Base-by-base conservation (phyloP, 2,329 filamentous ascomycete species). In the Fusarium piperis region DNA sequence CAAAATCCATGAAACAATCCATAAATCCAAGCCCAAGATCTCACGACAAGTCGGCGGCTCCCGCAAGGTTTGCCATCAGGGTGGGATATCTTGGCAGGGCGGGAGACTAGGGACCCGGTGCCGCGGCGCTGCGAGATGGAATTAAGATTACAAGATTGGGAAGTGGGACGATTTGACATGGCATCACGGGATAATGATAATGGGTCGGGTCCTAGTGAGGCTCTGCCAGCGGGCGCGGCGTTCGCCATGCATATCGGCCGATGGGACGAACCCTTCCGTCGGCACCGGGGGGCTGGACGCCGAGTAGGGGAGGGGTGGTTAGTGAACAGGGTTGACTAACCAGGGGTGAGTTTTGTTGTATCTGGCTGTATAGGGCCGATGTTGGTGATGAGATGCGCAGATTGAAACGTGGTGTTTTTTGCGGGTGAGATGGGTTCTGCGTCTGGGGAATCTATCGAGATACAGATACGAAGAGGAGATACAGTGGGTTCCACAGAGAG, bases 171-270 rank as follows among this genome's bases (percentile, higher is more conserved):
- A 75, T 60, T 28, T n/a, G 23, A 35, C 15, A 61, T 67, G 20
- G 41, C 16, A 61, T 67, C 67, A 70, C 64, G 67, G 53, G 41
- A 68, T 26, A n/a, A 61, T 38, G 59, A 44, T 20, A n/a, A n/a
- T n/a, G n/a, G n/a, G n/a, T n/a, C n/a, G n/a, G n/a, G n/a, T n/a
- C n/a, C n/a, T 48, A 48, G 32, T 52, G 70, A 58, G 73, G 62
- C 66, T 74, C 68, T 60, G 58, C 44, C 38, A 38, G 41, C 20
- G 41, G 39, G 39, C 39, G 39, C 44, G 44, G 44, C 44, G 44
- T 16, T 30, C 44, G n/a, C 67, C 64, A 66, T 74, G 65, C 67
- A 67, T 69, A 46, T 75, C 70, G 66, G 46, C 38, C 59, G 66
- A 74, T 60, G 60, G 30, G 33, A 52, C 53, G 39, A 70, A 64